Percentiles rank a stretch among this genome's conserved stretches.
Evolutionary conservation across 371 early-diverging fungal genomes (phyloP).

Genomic region (Mucor racemosus): DNA sequence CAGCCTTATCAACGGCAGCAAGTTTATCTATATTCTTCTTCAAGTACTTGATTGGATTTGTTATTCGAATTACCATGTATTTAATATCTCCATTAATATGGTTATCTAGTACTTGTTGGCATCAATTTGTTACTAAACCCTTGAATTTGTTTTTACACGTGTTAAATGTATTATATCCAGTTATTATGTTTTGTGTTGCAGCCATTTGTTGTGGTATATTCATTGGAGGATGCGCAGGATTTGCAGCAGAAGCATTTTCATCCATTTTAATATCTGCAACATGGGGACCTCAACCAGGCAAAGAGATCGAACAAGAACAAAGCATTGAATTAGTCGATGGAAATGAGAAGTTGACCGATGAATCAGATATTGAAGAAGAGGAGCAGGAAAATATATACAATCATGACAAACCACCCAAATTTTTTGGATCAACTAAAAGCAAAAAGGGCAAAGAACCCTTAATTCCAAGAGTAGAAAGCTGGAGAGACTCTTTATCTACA

Average conservation of each 20-base stretch:
- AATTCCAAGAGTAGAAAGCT: slow-evolving; percentile 10
- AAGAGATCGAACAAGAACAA: background rate
- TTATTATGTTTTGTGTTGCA: slow-evolving; percentile 34
- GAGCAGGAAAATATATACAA: background rate
- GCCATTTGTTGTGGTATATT: slow-evolving; percentile 43
- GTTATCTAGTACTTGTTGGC: slow-evolving; percentile 9
- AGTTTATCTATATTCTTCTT: slow-evolving; percentile 20
- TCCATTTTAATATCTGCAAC: slow-evolving; percentile 40
- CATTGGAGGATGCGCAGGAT: slow-evolving; percentile 57
- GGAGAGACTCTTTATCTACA: slow-evolving; percentile 17
- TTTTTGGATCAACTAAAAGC: slow-evolving; percentile 4
- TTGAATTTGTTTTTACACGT: slow-evolving; percentile 11
- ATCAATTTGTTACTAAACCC: slow-evolving; percentile 15
- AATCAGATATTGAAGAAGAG: slow-evolving; percentile 1
- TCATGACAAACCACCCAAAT: background rate
- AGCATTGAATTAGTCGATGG: background rate
- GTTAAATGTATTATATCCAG: slow-evolving; percentile 26
- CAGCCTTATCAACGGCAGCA: slow-evolving; percentile 12
- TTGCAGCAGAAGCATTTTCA: slow-evolving; percentile 46
- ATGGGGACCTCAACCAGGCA: slow-evolving; percentile 36
- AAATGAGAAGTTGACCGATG: background rate
- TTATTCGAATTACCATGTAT: background rate
- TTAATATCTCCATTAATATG: slow-evolving; percentile 12
- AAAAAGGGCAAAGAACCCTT: slow-evolving; percentile 20
- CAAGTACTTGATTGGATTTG: slow-evolving; percentile 8